Conservation (phyloP, 768 basidiomycete genomes). For the Podaxis sp. region DNA sequence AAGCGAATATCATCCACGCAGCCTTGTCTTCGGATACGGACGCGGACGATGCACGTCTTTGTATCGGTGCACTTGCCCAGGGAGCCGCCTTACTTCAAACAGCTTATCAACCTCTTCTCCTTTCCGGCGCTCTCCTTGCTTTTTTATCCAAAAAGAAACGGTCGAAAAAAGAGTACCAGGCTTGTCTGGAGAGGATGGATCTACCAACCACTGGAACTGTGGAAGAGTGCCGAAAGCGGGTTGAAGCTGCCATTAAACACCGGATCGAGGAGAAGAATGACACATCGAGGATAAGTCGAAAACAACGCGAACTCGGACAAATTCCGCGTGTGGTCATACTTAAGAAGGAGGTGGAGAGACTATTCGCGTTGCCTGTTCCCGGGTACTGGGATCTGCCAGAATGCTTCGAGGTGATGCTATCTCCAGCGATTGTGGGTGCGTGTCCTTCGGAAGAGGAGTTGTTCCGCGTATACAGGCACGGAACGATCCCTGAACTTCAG, state of each 20-base stretch:
- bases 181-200: slow-evolving; percentile 40
- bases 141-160: slow-evolving; percentile 38
- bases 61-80: slow-evolving; percentile 50
- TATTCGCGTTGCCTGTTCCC: slow-evolving; percentile 45
- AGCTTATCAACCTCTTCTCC: slow-evolving; percentile 45
- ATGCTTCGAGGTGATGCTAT: slow-evolving; percentile 31
- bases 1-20: slow-evolving; percentile 40
- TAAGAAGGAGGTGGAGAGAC: slow-evolving; percentile 43
- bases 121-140: slow-evolving; percentile 42
- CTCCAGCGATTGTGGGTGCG: slow-evolving; percentile 17
- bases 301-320: slow-evolving; percentile 40
- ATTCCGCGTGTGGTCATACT: slow-evolving; percentile 43
- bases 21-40: slow-evolving; percentile 35
- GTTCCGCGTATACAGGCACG: slow-evolving; percentile 28
- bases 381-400: slow-evolving; percentile 50
- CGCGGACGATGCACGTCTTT: slow-evolving; percentile 38
- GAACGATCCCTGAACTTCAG: slow-evolving; percentile 21
- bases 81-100: slow-evolving; percentile 50
- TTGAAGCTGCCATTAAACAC: slow-evolving; percentile 35
- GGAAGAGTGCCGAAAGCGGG: slow-evolving; percentile 35
- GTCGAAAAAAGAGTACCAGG: slow-evolving; percentile 37
- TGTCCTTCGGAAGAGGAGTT: slow-evolving; percentile 43
- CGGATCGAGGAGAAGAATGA: slow-evolving; percentile 32
- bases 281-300: slow-evolving; percentile 7
- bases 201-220: slow-evolving; percentile 36